Evolutionary conservation across 139 green algal species (phyloP), one percentile per base, ranked within the genome.

Genomic region (Coelastrella sp.): DNA sequence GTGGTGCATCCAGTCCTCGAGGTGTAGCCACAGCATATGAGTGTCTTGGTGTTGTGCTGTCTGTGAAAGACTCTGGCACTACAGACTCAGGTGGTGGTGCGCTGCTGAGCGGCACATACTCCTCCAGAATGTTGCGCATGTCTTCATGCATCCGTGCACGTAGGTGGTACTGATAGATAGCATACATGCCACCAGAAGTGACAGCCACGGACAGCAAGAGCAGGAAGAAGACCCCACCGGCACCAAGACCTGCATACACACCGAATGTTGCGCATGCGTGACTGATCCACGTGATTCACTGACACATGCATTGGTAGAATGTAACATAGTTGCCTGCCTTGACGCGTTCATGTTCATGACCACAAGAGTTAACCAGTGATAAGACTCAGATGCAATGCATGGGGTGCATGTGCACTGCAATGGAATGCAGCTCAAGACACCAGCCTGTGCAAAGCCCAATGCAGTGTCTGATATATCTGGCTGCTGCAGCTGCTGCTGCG

Each of bases 111-210:
- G 92, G 94, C 79, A 97, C 97, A 74, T 96, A 98, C 81, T 95
- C 91, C 34, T 89, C 85, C 88, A 95, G 94, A 73, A 98, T 98
- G 43, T 91, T 91, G 3, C 94, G 89, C 63, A 98, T 94, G 89
- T 93, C 91, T 41, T 92, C 71, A 78, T 89, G 85, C 90, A 95
- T 91, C 15, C 86, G 53, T 51, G 83, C 68, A 25, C 77, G 76
- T 30, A 94, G 34, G 63, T 90, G 79, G 4, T 74, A 72, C 32
- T 84, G 83, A 76, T 96, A 94, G 1, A 87, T 85, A 21, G 27
- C 87, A 67, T 89, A 53, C 86, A 90, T 80, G 37, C 83, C 74
- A 27, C 53, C 81, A 21, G 59, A 86, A 32, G 89, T 89, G 30
- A 89, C 57, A 11, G 7, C 83, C 19, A 89, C 32, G 27, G 81